A percentile compares a stretch with the other conserved stretches of the same genome.
Evolutionary conservation across 2,329 filamentous ascomycete species (phyloP).

Genomic region (Purpureocillium takamizusanense): DNA sequence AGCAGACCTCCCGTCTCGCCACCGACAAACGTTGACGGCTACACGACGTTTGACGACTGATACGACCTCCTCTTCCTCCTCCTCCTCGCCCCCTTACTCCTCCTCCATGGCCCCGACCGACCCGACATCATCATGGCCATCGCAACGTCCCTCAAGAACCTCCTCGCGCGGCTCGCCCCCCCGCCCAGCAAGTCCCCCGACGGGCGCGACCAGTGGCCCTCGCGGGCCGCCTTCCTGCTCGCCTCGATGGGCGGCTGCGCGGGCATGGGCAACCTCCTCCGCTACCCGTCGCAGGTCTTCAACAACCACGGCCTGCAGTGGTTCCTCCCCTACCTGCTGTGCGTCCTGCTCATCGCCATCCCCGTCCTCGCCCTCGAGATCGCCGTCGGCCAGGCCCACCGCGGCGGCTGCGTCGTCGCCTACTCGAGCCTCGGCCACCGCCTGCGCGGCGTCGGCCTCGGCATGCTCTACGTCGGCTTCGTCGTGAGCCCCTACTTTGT

Average conservation of each 20-base stretch:
- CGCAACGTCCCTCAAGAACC: no score
- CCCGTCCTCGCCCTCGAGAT: constrained; percentile 48
- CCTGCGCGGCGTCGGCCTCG: constrained; percentile 44
- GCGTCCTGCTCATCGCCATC: constrained; percentile 46
- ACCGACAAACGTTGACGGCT: no score
- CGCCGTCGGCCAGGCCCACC: constrained; percentile 61
- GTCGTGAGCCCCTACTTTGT: constrained; percentile 49
- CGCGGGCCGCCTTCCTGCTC: constrained; percentile 43
- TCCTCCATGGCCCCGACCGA: no score
- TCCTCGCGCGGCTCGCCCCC: constrained; percentile 18
- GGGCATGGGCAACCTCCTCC: constrained; percentile 47
- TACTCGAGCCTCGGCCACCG: constrained; percentile 43
- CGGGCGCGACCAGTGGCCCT: constrained; percentile 45
- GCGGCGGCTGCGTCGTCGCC: constrained; percentile 44
- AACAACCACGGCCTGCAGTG: constrained; percentile 52
- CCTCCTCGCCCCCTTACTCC: no score
- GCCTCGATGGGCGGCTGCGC: constrained; percentile 50
- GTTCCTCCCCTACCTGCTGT: constrained; percentile 49
- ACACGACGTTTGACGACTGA: no score
- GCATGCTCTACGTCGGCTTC: constrained; percentile 41
- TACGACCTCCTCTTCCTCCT: no score
- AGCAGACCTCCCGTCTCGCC: no score
- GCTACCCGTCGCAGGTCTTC: constrained; percentile 49
- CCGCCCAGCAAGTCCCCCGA: constrained; percentile 26
- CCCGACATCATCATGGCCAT: no score